Conservation (phyloP, 1,284 basidiomycete genomes). For the Irpex sp. region DNA sequence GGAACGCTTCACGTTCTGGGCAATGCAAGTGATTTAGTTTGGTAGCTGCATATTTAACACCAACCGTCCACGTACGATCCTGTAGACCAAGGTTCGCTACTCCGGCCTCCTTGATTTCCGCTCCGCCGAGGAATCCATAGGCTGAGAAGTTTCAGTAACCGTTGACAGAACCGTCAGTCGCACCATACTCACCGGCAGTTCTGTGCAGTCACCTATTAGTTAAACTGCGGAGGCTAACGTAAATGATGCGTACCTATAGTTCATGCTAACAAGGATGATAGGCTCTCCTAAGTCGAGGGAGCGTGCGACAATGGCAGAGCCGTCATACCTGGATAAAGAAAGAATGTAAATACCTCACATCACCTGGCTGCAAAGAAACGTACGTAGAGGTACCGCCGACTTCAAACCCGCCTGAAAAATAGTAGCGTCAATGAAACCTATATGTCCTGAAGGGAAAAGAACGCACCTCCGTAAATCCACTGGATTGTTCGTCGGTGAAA, state of each 20-base stretch:
- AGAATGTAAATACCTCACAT: background rate
- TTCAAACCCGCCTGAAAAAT: constrained; percentile 26
- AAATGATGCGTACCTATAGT: constrained; percentile 23
- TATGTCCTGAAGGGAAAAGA: constrained; percentile 10
- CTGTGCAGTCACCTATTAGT: background rate
- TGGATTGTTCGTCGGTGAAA: constrained; percentile 16
- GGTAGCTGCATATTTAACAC: too few species aligned
- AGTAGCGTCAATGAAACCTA: background rate
- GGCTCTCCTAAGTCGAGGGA: constrained; percentile 34
- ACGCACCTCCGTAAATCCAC: constrained; percentile 54
- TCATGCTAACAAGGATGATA: constrained; percentile 29
- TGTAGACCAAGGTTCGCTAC: constrained; percentile 51
- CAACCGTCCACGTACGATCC: constrained; percentile 41
- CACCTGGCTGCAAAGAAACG: background rate
- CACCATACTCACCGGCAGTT: background rate
- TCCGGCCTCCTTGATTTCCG: constrained; percentile 46
- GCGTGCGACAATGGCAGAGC: constrained; percentile 26
- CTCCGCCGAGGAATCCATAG: constrained; percentile 45
- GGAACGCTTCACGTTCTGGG: constrained; percentile 50
- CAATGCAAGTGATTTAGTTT: background rate
- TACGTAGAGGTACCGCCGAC: constrained; percentile 14
- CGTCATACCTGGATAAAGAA: constrained; percentile 19
- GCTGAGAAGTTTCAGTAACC: constrained; percentile 14
- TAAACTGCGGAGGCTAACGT: background rate
- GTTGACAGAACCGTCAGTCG: background rate